Conservation (phyloP, 73 alveolate species). For the Breviolum minutum region DNA sequence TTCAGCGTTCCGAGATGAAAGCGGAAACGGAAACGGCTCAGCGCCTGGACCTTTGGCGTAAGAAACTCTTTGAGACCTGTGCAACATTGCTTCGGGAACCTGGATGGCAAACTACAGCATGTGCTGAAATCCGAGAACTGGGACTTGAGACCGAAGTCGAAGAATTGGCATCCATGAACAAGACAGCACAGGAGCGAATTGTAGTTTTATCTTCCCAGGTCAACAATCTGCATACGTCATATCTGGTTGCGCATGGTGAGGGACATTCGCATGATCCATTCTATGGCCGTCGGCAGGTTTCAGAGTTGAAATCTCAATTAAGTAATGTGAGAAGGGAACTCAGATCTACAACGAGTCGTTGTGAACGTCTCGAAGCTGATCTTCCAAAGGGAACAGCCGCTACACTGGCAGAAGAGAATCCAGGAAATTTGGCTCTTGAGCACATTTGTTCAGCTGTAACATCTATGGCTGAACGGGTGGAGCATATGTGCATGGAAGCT, state of each 20-base stretch:
- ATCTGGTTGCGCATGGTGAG: not conserved
- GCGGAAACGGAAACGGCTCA: slow-evolving; percentile 24
- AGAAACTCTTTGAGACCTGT: slow-evolving; percentile 59
- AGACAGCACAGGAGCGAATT: not conserved
- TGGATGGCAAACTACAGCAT: slow-evolving; percentile 24
- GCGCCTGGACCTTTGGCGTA: slow-evolving; percentile 29
- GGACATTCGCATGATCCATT: not conserved
- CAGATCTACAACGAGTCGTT: not conserved
- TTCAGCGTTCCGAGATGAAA: not conserved
- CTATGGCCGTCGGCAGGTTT: slow-evolving; percentile 8
- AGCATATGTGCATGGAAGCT: slow-evolving; percentile 28
- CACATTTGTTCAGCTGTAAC: slow-evolving; percentile 29
- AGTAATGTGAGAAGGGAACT: not conserved
- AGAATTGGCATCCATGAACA: slow-evolving; percentile 32
- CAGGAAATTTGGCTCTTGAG: not conserved
- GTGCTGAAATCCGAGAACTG: slow-evolving; percentile 52
- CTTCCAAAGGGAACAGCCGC: not conserved
- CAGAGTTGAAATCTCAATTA: slow-evolving; percentile 23
- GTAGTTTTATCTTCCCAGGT: not conserved
- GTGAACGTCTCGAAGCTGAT: not conserved
- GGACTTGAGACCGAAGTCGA: slow-evolving; percentile 32
- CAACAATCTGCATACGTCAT: not conserved
- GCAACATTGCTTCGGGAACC: slow-evolving; percentile 28
- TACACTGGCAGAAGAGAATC: not conserved
- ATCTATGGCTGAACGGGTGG: slow-evolving; percentile 13